Conservation (phyloP, 2,329 filamentous ascomycete genomes). For the Botrytis pseudocinerea region DNA sequence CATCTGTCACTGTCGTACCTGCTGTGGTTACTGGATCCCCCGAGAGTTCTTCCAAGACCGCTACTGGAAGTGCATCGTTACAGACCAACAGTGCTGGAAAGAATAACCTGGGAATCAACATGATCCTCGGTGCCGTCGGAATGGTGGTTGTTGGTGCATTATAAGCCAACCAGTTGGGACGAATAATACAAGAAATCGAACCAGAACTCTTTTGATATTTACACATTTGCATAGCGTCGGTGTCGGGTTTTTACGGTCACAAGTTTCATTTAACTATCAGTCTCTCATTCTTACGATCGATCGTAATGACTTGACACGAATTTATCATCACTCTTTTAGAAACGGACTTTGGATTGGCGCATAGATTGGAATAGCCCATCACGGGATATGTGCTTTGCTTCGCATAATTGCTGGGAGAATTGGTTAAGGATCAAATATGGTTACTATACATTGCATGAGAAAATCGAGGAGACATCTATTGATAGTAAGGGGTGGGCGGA, state of each 20-base stretch:
- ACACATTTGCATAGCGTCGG: constrained; percentile 25
- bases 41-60: constrained; percentile 18
- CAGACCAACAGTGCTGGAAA: constrained; percentile 32
- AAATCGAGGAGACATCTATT: neutral
- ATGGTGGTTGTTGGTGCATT: constrained; percentile 30
- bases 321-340: constrained; percentile 20
- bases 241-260: constrained; percentile 21
- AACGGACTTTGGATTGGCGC: constrained; percentile 22
- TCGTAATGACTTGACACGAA: constrained; percentile 22
- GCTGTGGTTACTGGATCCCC: constrained; percentile 29
- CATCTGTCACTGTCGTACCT: constrained; percentile 35
- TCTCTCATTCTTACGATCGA: constrained; percentile 26
- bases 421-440: neutral
- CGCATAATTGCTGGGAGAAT: constrained; percentile 15
- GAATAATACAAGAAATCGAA: constrained; percentile 3
- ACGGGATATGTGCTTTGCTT: constrained; percentile 17
- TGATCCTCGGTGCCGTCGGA: constrained; percentile 33
- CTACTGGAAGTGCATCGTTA: constrained; percentile 31
- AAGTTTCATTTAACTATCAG: constrained; percentile 22
- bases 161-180: constrained; percentile 24
- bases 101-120: constrained; percentile 28
- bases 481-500: neutral
- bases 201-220: constrained; percentile 23
- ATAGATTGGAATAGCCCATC: constrained; percentile 22
- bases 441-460: neutral